Evolutionary conservation across 805 yeast genomes (phyloP).

Genomic region (Vanderwaltozyma tropicalis): DNA sequence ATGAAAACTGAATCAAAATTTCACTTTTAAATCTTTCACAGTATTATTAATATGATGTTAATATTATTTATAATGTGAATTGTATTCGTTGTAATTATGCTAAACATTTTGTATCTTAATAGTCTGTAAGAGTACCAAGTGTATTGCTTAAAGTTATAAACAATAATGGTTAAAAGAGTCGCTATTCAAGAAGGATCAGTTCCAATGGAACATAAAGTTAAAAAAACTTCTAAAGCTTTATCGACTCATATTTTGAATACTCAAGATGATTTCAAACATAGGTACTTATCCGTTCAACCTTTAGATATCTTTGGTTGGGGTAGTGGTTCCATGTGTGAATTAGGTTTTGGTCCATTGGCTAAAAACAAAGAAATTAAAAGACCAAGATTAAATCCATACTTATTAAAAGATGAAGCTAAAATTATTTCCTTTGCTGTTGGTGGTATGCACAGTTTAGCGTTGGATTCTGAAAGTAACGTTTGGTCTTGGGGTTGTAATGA

Average conservation of each 20-base stretch:
- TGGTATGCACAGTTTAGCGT: constrained; percentile 86
- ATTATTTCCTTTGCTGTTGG: constrained; percentile 88
- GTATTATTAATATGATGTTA: too few relatives aligned
- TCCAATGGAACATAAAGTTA: constrained; percentile 4
- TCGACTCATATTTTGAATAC: constrained; percentile 20
- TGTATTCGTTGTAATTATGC: too few relatives aligned
- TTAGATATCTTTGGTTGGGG: constrained; percentile 91
- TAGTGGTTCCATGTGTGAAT: constrained; percentile 92
- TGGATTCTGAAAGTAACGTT: constrained; percentile 64
- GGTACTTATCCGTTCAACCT: constrained; percentile 29
- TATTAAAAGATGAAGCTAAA: constrained; percentile 51
- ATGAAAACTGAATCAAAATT: too few relatives aligned
- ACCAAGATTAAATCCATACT: constrained; percentile 79
- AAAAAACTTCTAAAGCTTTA: constrained; percentile 14
- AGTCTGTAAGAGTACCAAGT: too few relatives aligned
- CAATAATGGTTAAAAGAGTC: constrained; percentile 21
- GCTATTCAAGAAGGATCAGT: constrained; percentile 8
- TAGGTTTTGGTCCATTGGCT: constrained; percentile 94
- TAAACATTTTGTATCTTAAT: too few relatives aligned
- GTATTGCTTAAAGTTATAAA: too few relatives aligned
- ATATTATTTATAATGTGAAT: too few relatives aligned
- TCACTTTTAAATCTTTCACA: too few relatives aligned
- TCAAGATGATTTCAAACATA: constrained; percentile 27
- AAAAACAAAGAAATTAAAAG: constrained; percentile 89
- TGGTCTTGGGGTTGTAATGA: constrained; percentile 99